Conservation (phyloP, 306 rosid species). For the Luffa acutangula region DNA sequence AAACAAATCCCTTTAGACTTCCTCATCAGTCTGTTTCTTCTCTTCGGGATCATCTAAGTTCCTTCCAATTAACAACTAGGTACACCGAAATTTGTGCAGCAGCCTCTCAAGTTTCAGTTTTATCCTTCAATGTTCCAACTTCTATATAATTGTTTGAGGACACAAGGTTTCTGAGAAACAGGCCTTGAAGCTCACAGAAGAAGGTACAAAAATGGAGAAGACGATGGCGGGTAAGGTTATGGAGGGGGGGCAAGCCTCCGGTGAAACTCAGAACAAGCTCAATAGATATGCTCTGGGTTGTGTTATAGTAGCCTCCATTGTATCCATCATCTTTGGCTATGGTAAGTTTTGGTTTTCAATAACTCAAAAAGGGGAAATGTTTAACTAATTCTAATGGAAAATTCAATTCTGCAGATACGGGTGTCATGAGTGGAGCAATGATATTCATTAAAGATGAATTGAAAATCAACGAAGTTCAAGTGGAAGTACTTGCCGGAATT, state of each 20-base stretch:
- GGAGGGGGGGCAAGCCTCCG: constrained; percentile 8
- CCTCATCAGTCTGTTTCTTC: background rate
- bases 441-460: constrained; percentile 75
- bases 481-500: constrained; percentile 70
- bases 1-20: background rate
- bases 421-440: constrained; percentile 96
- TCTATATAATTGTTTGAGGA: background rate
- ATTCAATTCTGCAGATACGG: constrained; percentile 40
- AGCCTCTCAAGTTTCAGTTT: background rate
- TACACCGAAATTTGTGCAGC: background rate
- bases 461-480: constrained; percentile 49
- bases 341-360: constrained; percentile 16
- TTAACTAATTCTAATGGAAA: background rate
- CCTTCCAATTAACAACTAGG: no score
- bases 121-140: background rate
- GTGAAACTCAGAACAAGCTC: constrained; percentile 12
- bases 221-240: background rate
- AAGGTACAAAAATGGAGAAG: background rate
- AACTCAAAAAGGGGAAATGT: background rate
- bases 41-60: background rate
- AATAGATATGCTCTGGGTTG: constrained; percentile 51
- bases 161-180: background rate
- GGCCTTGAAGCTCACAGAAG: background rate
- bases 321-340: constrained; percentile 47
- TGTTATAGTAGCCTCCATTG: constrained; percentile 37